Evolutionary conservation across 2,329 filamentous ascomycete species (phyloP), one percentile per base, ranked within the genome.

Genomic region (Rutstroemia sydowiana): DNA sequence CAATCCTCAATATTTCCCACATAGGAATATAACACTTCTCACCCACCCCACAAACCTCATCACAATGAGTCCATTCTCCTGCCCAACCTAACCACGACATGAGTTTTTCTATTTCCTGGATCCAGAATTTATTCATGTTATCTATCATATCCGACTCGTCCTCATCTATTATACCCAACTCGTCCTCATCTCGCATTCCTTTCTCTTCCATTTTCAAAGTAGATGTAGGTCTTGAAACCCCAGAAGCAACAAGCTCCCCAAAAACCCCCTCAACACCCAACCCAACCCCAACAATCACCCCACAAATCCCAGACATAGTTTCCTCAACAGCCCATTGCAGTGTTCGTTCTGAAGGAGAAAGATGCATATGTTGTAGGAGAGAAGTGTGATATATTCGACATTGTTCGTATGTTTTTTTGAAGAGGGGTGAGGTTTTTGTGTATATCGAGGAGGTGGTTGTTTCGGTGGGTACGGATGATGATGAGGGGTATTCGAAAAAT

Each of bases 11-110:
- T 54, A 74, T 55, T 2, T 74, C 74, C 74, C 74, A 77, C 70
- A 76, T 77, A 1, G 74, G 73, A 36, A 77, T 74, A 53, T 69
- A 75, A 57, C 74, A 76, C 11, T 69, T 65, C 57, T 75, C 71
- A 51, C 72, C 68, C 61, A 66, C 68, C 3, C 56, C 69, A 52
- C 74, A 76, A 37, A 66, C 65, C 28, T 66, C 59, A 3, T 66
- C 55, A 53, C 73, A 76, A 8, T 65, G 63, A 1, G 68, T 64
- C 60, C 71, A 74, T 60, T 74, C 70, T 26, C 71, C 71, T 32
- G 70, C 71, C 74, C 74, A 77, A 5, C 74, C 74, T 1, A 76
- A 64, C 73, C 74, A 77, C 1, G 74, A 73, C 59, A 71, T 69
- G 10, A 77, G 59, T 55, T 74, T 68, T 42, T 71, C 65, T 3